Percentiles rank a stretch among this genome's conserved stretches.
phyloP scores from a whole-genome alignment of 176 grass and related monocot genomes.

The Lolium rigidum region DNA sequence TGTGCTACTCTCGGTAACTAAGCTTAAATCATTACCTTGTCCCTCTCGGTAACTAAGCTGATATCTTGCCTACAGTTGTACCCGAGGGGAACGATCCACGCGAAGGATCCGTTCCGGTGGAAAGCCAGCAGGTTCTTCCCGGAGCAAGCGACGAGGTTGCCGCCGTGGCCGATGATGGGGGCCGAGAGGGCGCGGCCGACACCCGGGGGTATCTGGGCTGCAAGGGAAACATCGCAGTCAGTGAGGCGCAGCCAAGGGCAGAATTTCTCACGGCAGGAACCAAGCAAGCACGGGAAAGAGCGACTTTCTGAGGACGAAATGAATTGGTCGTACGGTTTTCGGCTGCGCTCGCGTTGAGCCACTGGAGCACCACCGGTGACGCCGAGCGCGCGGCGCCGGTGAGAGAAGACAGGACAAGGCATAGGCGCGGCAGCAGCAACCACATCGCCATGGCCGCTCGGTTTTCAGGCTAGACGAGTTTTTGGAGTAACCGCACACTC shows the following conservation, averaged over 20 bases:
- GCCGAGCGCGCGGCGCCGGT: neutral
- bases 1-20: slow-evolving; percentile 48
- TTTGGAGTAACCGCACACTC: neutral
- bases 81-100: slow-evolving; percentile 59
- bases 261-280: too few species aligned
- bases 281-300: neutral
- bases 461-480: neutral
- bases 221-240: slow-evolving; percentile 33
- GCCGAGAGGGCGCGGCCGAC: slow-evolving; percentile 38
- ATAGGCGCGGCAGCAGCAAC: slow-evolving; percentile 12
- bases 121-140: slow-evolving; percentile 65
- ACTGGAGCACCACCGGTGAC: neutral
- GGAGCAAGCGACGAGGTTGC: slow-evolving; percentile 65
- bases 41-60: slow-evolving; percentile 47
- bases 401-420: slow-evolving; percentile 40
- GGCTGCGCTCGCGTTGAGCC: neutral
- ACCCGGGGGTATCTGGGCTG: slow-evolving; percentile 27
- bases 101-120: slow-evolving; percentile 57
- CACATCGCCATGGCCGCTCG: neutral
- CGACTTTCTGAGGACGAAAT: neutral
- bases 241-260: too few species aligned
- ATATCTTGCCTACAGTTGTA: slow-evolving; percentile 54
- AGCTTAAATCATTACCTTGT: slow-evolving; percentile 49
- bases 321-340: neutral
- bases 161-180: slow-evolving; percentile 59